Percentiles rank a stretch among this genome's conserved stretches.
These are phyloP conservation scores for Raphanus sativus DNA, from an alignment of 345 rosid species.

Conservation along the genomic window DNA sequence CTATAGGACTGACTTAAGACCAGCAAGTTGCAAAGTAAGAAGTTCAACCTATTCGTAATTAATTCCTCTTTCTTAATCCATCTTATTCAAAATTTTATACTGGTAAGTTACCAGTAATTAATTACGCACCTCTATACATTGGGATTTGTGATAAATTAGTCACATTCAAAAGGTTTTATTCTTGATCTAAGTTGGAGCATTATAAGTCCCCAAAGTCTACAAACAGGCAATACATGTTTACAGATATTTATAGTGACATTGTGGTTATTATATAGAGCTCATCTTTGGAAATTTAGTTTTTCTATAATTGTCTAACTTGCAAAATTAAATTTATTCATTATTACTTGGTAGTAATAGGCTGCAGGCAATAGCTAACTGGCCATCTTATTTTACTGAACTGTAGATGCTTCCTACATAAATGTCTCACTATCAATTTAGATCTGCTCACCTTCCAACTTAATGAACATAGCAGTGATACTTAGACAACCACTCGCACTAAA, in stretches of 20 bases:
- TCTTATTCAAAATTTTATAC: neutral
- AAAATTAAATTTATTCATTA: neutral
- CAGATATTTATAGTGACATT: neutral
- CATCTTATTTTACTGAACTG: neutral
- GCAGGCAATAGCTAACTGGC: neutral
- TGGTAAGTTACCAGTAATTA: neutral
- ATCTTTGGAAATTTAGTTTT: neutral
- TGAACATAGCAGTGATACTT: neutral
- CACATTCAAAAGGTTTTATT: neutral
- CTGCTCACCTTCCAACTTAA: neutral
- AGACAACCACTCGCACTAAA: neutral
- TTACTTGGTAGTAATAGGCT: neutral
- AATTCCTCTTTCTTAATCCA: conserved; percentile 10
- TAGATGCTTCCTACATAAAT: neutral
- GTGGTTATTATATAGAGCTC: neutral
- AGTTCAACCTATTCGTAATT: neutral
- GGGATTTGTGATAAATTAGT: neutral
- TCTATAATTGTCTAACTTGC: neutral
- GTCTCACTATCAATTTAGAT: neutral
- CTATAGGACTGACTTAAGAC: neutral
- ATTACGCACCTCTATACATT: neutral
- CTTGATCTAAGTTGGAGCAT: neutral
- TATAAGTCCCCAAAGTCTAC: neutral
- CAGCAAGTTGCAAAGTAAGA: conserved; percentile 12
- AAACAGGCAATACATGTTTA: neutral